These are phyloP conservation scores for Euphorbia celastroides DNA, from an alignment of 441 rosid species.

Conservation along the genomic window DNA sequence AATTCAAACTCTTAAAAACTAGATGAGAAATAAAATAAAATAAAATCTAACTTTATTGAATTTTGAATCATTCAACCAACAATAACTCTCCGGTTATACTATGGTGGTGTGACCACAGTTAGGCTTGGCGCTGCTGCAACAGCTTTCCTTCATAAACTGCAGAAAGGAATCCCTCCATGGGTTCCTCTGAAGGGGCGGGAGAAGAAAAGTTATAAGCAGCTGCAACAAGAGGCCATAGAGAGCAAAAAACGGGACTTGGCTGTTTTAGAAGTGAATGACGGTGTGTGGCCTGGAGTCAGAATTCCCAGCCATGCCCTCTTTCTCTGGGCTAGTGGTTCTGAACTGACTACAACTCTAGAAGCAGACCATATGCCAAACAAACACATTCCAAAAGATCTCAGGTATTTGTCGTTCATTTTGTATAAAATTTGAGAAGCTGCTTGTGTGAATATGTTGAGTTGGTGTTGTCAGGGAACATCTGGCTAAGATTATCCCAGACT, in stretches of 20 bases:
- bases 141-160: slow-evolving; percentile 76
- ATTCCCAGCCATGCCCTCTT: slow-evolving; percentile 83
- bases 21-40: no score
- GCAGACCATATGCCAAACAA: slow-evolving; percentile 92
- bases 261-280: slow-evolving; percentile 76
- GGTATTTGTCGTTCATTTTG: slow-evolving; percentile 31
- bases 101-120: slow-evolving; percentile 38
- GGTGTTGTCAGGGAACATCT: slow-evolving; percentile 41
- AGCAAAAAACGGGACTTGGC: slow-evolving; percentile 80
- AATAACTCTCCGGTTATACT: no score
- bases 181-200: slow-evolving; percentile 77
- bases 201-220: slow-evolving; percentile 69
- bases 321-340: slow-evolving; percentile 96
- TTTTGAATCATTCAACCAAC: no score
- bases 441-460: slow-evolving; percentile 9
- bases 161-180: slow-evolving; percentile 88
- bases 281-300: slow-evolving; percentile 87
- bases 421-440: slow-evolving; percentile 1
- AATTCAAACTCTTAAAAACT: no score
- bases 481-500: slow-evolving; percentile 67
- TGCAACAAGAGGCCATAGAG: slow-evolving; percentile 84
- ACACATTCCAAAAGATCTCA: slow-evolving; percentile 75
- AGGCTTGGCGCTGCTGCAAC: slow-evolving; percentile 92
- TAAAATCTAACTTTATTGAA: no score
- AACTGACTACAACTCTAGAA: slow-evolving; percentile 63